Conservation (phyloP, 768 basidiomycete genomes). For the Favolaschia claudopus region DNA sequence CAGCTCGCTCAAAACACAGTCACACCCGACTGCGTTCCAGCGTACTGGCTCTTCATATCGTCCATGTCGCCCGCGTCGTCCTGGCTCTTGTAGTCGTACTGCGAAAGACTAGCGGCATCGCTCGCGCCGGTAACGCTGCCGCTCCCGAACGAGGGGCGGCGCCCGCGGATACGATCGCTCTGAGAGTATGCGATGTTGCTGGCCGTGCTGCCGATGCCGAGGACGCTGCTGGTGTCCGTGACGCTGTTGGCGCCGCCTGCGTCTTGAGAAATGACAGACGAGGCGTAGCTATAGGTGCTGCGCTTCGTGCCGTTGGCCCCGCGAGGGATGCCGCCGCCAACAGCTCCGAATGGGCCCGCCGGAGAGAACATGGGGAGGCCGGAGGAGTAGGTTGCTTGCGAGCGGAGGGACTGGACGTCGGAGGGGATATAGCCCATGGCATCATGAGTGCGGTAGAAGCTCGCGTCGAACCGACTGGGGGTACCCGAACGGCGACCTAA, state of each 20-base stretch:
- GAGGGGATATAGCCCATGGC: conserved; percentile 93
- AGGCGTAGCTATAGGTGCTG: conserved; percentile 84
- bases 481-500: conserved; percentile 81
- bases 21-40: conserved; percentile 84
- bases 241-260: conserved; percentile 67
- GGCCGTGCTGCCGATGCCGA: conserved; percentile 52
- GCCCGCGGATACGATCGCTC: conserved; percentile 79
- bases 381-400: conserved; percentile 95
- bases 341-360: conserved; percentile 72
- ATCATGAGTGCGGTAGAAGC: conserved; percentile 96
- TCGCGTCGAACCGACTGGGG: conserved; percentile 93
- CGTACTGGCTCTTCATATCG: conserved; percentile 90
- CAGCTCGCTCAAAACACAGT: conserved; percentile 75
- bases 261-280: conserved; percentile 94
- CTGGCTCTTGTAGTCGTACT: conserved; percentile 89
- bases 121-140: conserved; percentile 77
- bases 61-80: conserved; percentile 82
- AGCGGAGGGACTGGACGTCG: conserved; percentile 94
- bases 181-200: conserved; percentile 84
- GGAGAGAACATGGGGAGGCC: conserved; percentile 86
- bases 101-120: conserved; percentile 81
- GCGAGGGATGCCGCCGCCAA: conserved; percentile 59
- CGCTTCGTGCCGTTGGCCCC: conserved; percentile 73
- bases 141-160: conserved; percentile 74
- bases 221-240: conserved; percentile 68